phyloP scores from a whole-genome alignment of 2,329 filamentous ascomycete species.

The Delphinella strobiligena region DNA sequence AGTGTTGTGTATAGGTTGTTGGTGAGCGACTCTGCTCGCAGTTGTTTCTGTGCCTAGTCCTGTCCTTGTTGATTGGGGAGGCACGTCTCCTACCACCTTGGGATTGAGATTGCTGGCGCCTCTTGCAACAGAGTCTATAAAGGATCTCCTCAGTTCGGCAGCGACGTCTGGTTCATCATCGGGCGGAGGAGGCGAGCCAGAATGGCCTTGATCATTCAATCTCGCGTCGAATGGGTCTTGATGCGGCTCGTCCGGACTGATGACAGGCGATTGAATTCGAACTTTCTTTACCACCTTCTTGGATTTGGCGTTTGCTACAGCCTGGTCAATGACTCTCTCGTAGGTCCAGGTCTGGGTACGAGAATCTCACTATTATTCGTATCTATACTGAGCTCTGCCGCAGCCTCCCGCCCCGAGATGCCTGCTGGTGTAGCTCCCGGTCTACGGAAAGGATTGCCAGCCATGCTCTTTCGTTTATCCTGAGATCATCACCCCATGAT shows the following conservation, averaged over 20 bases:
- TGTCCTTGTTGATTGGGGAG: not conserved
- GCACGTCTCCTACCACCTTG: not conserved
- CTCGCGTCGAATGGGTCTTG: slow-evolving; percentile 6
- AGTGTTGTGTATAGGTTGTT: too few relatives aligned
- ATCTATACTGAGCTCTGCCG: not conserved
- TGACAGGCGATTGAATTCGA: slow-evolving; percentile 5
- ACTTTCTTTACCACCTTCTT: slow-evolving; percentile 8
- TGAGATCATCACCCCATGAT: slow-evolving; percentile 6
- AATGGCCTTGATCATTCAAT: slow-evolving; percentile 3
- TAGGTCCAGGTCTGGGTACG: not conserved
- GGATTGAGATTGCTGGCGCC: slow-evolving; percentile 1
- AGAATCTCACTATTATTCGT: not conserved
- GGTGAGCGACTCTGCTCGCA: not conserved
- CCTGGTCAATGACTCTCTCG: not conserved
- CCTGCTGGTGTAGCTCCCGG: not conserved
- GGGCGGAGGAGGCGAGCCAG: not conserved
- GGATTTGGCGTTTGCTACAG: slow-evolving; percentile 3
- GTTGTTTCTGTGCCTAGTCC: not conserved
- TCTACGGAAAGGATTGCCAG: slow-evolving; percentile 7
- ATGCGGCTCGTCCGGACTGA: slow-evolving; percentile 4
- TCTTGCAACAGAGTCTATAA: slow-evolving; percentile 4
- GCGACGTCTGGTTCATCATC: slow-evolving; percentile 1
- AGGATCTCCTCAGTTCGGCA: slow-evolving; percentile 5
- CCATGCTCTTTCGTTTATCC: slow-evolving; percentile 2
- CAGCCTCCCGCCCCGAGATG: not conserved